Evolutionary conservation across 78 protist genomes (phyloP).

Genomic region (Dictyostelium firmibasis): DNA sequence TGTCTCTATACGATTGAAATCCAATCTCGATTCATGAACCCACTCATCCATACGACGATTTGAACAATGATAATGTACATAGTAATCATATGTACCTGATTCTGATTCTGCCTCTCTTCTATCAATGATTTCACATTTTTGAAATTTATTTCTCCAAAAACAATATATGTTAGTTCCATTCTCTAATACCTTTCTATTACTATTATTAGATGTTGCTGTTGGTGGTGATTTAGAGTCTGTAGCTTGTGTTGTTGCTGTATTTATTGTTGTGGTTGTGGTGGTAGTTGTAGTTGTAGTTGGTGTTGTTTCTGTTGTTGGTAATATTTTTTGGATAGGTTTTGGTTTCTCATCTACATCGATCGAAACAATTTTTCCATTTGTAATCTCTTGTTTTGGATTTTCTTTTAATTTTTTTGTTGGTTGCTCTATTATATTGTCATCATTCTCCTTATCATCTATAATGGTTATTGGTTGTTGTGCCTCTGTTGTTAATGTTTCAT

Average conservation of each 20-base stretch:
- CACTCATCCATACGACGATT: slow-evolving; percentile 87
- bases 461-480: background rate
- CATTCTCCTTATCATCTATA: background rate
- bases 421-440: background rate
- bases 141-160: slow-evolving; percentile 78
- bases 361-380: background rate
- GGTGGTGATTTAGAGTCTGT: no score
- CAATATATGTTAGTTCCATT: slow-evolving; percentile 73
- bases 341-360: background rate
- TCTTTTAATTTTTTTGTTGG: background rate
- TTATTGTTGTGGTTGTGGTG: background rate
- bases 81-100: slow-evolving; percentile 78
- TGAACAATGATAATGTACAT: slow-evolving; percentile 76
- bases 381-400: background rate
- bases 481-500: background rate
- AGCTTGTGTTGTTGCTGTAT: background rate
- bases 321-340: background rate
- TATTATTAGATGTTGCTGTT: background rate
- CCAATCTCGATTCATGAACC: slow-evolving; percentile 72
- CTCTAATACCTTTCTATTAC: slow-evolving; percentile 43
- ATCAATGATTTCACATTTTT: slow-evolving; percentile 77
- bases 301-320: background rate
- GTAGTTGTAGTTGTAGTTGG: background rate
- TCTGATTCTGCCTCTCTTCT: slow-evolving; percentile 52
- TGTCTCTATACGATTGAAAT: slow-evolving; percentile 33